Evolutionary conservation across 1,284 basidiomycete genomes (phyloP).

Genomic region (Sphagnurus paluster): DNA sequence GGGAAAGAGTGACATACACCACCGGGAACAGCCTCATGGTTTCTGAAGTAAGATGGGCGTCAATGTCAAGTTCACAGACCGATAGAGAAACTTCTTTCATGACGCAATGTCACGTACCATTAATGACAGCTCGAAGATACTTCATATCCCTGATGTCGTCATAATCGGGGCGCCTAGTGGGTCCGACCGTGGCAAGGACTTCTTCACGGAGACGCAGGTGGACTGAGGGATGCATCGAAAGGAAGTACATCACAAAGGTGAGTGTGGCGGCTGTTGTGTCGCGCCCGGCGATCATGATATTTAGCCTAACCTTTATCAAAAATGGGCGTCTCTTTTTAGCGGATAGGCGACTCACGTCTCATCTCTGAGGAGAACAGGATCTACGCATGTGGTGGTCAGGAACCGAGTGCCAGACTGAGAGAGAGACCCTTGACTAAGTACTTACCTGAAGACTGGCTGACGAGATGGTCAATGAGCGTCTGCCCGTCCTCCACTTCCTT

Average conservation of each 20-base stretch:
- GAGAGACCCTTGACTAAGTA: too few species aligned
- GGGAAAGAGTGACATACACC: conserved; percentile 24
- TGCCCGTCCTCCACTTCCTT: conserved; percentile 17
- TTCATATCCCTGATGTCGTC: conserved; percentile 50
- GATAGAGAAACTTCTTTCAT: too few species aligned
- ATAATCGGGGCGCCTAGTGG: conserved; percentile 39
- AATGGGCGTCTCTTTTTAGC: too few species aligned
- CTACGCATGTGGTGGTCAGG: conserved; percentile 12
- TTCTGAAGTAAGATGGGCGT: conserved; percentile 29
- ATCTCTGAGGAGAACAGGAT: conserved; percentile 39
- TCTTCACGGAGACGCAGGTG: conserved; percentile 46
- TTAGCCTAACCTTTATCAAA: too few species aligned
- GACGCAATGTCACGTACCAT: conserved; percentile 38
- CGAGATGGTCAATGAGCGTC: conserved; percentile 39
- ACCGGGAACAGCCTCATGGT: conserved; percentile 32
- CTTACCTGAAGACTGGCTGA: conserved; percentile 34
- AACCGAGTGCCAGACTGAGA: too few species aligned
- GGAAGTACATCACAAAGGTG: conserved; percentile 51
- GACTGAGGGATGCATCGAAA: conserved; percentile 48
- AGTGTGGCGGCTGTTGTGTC: conserved; percentile 41
- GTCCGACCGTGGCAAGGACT: conserved; percentile 43
- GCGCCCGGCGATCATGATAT: too few species aligned
- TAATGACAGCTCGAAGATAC: conserved; percentile 50
- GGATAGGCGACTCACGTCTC: conserved; percentile 29
- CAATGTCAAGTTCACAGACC: too few species aligned